Percentiles rank a stretch among this genome's conserved stretches.
Conservation (phyloP, 495 filamentous ascomycete species). For the Penicillium cosmopolitanum region DNA sequence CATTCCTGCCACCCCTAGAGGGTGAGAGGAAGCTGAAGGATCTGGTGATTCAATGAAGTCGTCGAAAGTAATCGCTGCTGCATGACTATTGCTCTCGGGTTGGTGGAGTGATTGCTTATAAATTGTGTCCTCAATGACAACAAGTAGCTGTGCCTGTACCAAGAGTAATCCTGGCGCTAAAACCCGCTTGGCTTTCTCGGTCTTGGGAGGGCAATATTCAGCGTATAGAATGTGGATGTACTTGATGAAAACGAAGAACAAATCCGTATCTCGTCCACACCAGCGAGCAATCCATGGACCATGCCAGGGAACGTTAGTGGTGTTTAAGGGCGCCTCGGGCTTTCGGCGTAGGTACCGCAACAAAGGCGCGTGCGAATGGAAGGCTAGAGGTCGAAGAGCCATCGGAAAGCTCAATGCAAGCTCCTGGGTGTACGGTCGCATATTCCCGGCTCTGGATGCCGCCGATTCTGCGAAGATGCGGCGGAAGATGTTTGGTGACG, state of each 20-base stretch:
- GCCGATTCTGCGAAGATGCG: conserved; percentile 72
- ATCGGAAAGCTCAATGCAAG: conserved; percentile 75
- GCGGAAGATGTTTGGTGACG: conserved; percentile 65
- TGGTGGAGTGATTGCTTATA: conserved; percentile 66
- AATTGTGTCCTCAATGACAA: conserved; percentile 81
- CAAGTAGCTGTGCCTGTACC: conserved; percentile 83
- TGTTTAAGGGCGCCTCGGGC: conserved; percentile 68
- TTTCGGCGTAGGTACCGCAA: conserved; percentile 68
- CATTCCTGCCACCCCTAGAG: conserved; percentile 65
- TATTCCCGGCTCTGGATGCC: conserved; percentile 39
- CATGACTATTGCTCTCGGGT: conserved; percentile 55
- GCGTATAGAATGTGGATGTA: conserved; percentile 82
- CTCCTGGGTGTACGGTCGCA: conserved; percentile 49
- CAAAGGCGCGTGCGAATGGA: conserved; percentile 66
- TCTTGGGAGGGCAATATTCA: conserved; percentile 73
- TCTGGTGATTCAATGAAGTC: conserved; percentile 75
- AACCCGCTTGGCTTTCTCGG: conserved; percentile 64
- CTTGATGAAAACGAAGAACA: conserved; percentile 94
- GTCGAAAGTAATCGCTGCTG: conserved; percentile 71
- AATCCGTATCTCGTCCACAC: conserved; percentile 87
- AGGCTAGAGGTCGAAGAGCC: conserved; percentile 69
- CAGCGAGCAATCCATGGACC: conserved; percentile 86
- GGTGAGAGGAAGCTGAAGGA: conserved; percentile 68
- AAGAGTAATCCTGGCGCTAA: conserved; percentile 79
- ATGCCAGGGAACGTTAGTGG: conserved; percentile 77